These are phyloP conservation scores for Noccaea caerulescens DNA, from an alignment of 345 rosid genomes.

Conservation along the genomic window DNA sequence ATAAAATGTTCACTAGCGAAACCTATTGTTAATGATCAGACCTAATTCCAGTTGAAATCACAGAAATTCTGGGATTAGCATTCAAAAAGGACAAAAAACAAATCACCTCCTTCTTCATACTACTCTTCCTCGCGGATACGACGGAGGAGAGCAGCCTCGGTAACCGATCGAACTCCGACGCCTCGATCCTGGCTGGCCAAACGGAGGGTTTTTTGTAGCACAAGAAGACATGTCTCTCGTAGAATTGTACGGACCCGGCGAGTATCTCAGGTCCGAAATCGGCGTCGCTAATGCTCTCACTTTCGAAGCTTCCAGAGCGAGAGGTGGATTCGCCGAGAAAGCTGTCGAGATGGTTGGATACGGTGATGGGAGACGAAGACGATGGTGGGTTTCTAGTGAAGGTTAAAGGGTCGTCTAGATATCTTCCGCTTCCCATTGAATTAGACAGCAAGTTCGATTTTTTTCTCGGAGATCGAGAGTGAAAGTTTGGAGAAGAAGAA, in stretches of 20 bases:
- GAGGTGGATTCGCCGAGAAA: conserved; percentile 57
- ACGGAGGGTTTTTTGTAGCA: conserved; percentile 91
- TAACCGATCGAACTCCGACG: conserved; percentile 96
- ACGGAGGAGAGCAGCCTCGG: conserved; percentile 90
- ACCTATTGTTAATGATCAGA: not conserved
- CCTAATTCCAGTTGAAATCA: conserved; percentile 5
- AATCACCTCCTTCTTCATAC: conserved; percentile 69
- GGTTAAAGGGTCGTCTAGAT: conserved; percentile 57
- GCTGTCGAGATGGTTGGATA: conserved; percentile 62
- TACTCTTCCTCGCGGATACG: conserved; percentile 58
- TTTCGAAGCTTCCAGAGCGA: conserved; percentile 74
- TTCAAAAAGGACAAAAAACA: conserved; percentile 17
- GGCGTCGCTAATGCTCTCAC: conserved; percentile 58
- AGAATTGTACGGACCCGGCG: conserved; percentile 73
- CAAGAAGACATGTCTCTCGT: conserved; percentile 81
- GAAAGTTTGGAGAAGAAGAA: conserved; percentile 34
- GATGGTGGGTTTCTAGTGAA: conserved; percentile 53
- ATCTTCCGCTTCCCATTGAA: conserved; percentile 60
- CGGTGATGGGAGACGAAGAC: conserved; percentile 65
- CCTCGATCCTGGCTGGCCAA: conserved; percentile 95
- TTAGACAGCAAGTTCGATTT: conserved; percentile 16
- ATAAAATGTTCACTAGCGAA: not conserved
- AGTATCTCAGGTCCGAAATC: conserved; percentile 63
- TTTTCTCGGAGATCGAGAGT: conserved; percentile 33
- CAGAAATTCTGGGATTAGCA: conserved; percentile 43